These are phyloP conservation scores for Isatis lusitanica DNA, from an alignment of 441 rosid species.

Conservation along the genomic window DNA sequence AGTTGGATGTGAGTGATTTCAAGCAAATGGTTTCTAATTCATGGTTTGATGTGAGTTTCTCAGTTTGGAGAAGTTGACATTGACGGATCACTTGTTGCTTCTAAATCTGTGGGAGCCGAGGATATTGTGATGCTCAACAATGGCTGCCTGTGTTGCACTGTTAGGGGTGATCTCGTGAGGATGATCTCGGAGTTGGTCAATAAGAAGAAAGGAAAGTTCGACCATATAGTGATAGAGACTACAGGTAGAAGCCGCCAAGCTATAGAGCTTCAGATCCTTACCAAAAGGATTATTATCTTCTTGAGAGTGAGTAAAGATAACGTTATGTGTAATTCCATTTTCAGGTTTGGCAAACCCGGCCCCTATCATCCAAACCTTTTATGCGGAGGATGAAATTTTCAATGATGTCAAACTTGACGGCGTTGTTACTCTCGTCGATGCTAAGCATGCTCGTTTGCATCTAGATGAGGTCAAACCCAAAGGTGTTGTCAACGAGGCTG, in stretches of 20 bases:
- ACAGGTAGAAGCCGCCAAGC: conserved; percentile 48
- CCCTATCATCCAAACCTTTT: conserved; percentile 95
- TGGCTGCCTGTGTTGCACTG: conserved; percentile 96
- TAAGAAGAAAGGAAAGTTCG: conserved; percentile 76
- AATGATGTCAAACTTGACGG: conserved; percentile 93
- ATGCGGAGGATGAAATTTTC: conserved; percentile 80
- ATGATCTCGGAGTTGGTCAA: conserved; percentile 81
- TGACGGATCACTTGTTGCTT: conserved; percentile 91
- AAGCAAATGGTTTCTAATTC: background rate
- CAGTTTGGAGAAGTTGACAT: conserved; percentile 94
- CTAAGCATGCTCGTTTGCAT: conserved; percentile 84
- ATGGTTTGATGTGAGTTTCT: conserved; percentile 4
- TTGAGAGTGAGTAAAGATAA: background rate
- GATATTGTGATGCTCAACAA: conserved; percentile 91
- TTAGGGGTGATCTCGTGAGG: conserved; percentile 96
- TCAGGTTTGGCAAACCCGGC: conserved; percentile 95
- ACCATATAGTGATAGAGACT: conserved; percentile 95
- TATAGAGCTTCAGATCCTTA: no score
- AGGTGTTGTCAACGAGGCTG: conserved; percentile 93
- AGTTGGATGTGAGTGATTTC: background rate
- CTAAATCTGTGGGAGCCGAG: conserved; percentile 83
- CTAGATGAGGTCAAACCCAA: conserved; percentile 85
- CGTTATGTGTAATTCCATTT: background rate
- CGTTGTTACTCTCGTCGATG: conserved; percentile 96
- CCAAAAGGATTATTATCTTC: no score